Base-by-base conservation (phyloP, 306 rosid species). In the Citrullus mucosospermus region DNA sequence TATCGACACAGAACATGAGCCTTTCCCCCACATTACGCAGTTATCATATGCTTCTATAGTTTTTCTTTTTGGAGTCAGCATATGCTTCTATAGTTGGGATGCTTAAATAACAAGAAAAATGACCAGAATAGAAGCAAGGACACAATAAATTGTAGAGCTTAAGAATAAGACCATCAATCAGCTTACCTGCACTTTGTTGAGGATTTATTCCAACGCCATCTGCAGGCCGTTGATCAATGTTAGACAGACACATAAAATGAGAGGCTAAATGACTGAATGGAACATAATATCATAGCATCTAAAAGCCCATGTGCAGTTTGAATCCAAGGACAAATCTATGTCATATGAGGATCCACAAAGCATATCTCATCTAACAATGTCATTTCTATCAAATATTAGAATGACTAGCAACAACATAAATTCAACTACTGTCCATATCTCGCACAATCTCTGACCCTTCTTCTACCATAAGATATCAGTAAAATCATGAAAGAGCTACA, bases 131-230 rank as follows among this genome's bases (percentile, higher is more conserved):
- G 28, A 69, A 43, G 77, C 50, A 30, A 66, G 54, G 11, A 58
- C 25, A 30, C 15, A 1, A 30, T n/a, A 76, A 79, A 71, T 34
- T 10, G 25, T 38, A 57, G 62, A 38, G 36, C 38, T 11, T 8
- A 51, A 13, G 55, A 17, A 69, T 9, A 77, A 11, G 55, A 13
- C 62, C 53, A 79, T 55, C 44, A 60, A 32, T 32, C 36, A 82
- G 43, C 78, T 78, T 89, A 94, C 98, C 98, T 75, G 97, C 98
- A 80, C 97, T 94, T 86, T 94, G 98, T 87, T 94, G 98, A 77
- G 97, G 98, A 84, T 89, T 94, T 81, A 94, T 92, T 80, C 98
- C 98, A 80, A 94, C 96, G 68, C 97, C 98, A 89, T 92, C 98
- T 92, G 90, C 90, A 83, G 84, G 32, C 6, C 77, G 76, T 1